A percentile compares a stretch with the other conserved stretches of the same genome.
Evolutionary conservation across 371 early-diverging fungal genomes (phyloP).

Genomic region (Choanephora cucurbitarum): DNA sequence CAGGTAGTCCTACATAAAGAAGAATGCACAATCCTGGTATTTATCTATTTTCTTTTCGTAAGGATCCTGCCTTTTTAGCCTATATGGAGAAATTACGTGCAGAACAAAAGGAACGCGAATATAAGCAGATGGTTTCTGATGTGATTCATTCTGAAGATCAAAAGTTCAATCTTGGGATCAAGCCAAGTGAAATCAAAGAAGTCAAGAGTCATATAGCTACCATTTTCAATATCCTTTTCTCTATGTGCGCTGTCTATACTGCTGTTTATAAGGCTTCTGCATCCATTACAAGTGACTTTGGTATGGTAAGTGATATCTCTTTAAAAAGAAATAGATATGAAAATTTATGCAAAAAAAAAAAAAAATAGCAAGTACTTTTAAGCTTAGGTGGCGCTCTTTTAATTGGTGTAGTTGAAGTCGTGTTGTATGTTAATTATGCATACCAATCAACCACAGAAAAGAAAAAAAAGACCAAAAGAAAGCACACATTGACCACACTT

Average conservation of each 20-base stretch:
- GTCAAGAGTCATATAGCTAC: conserved; percentile 54
- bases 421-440: conserved; percentile 45
- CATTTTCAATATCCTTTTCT: conserved; percentile 65
- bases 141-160: conserved; percentile 38
- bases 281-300: conserved; percentile 56
- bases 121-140: conserved; percentile 34
- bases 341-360: too few relatives aligned
- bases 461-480: conserved; percentile 30
- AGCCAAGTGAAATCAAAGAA: conserved; percentile 50
- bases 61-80: conserved; percentile 40
- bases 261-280: conserved; percentile 59
- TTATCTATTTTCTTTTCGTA: too few relatives aligned
- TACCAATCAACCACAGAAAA: conserved; percentile 18
- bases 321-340: too few relatives aligned
- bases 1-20: too few relatives aligned
- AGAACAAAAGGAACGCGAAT: conserved; percentile 37
- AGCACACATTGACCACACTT: conserved; percentile 19
- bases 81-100: conserved; percentile 31
- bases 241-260: conserved; percentile 64
- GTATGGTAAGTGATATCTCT: conserved; percentile 56
- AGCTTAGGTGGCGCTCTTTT: conserved; percentile 52
- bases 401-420: conserved; percentile 59
- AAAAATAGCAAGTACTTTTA: conserved; percentile 53
- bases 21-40: too few relatives aligned
- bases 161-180: conserved; percentile 30